Percentiles rank a stretch among this genome's conserved stretches.
Evolutionary conservation across 2,329 filamentous ascomycete species (phyloP).

Genomic region (Exophiala xenobiotica): DNA sequence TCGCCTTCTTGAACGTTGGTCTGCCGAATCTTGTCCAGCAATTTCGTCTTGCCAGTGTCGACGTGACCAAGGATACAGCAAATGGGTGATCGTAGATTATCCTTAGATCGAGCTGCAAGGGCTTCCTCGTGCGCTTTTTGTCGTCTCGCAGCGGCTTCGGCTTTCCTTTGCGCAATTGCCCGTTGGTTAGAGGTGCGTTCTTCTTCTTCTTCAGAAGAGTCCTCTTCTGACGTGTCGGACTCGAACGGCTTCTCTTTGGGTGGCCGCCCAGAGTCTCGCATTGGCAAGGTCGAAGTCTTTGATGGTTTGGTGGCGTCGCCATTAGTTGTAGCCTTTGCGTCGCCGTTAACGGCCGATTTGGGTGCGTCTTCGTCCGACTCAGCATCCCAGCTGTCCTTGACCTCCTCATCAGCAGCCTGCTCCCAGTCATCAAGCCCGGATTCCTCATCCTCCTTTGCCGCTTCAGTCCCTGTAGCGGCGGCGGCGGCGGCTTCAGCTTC

Average conservation of each 20-base stretch:
- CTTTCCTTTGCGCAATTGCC: conserved; percentile 75
- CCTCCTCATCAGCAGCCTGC: conserved; percentile 68
- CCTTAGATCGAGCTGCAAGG: conserved; percentile 83
- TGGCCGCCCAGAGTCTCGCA: conserved; percentile 13
- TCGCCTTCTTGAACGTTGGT: conserved; percentile 99
- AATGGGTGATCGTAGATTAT: conserved; percentile 94
- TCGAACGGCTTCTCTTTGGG: conserved; percentile 34
- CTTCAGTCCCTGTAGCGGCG: conserved; percentile 70
- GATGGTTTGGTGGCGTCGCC: conserved; percentile 6
- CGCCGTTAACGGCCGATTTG: conserved; percentile 24
- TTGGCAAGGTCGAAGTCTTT: conserved; percentile 13
- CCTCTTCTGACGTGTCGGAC: conserved; percentile 57
- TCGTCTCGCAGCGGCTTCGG: conserved; percentile 81
- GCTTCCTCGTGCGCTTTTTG: conserved; percentile 90
- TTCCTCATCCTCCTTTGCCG: conserved; percentile 60
- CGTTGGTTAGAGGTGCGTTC: conserved; percentile 70
- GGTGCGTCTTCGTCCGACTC: conserved; percentile 67
- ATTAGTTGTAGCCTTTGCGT: conserved; percentile 4
- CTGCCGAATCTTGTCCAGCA: conserved; percentile 96
- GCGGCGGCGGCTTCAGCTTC: conserved; percentile 77
- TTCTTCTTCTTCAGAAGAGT: conserved; percentile 60
- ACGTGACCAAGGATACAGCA: conserved; percentile 99
- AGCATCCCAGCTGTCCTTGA: conserved; percentile 96
- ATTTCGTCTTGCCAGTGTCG: conserved; percentile 99
- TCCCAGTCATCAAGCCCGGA: conserved; percentile 78